These are phyloP conservation scores for Fusarium euwallaceae DNA, from an alignment of 2,329 filamentous ascomycete species.

Conservation along the genomic window DNA sequence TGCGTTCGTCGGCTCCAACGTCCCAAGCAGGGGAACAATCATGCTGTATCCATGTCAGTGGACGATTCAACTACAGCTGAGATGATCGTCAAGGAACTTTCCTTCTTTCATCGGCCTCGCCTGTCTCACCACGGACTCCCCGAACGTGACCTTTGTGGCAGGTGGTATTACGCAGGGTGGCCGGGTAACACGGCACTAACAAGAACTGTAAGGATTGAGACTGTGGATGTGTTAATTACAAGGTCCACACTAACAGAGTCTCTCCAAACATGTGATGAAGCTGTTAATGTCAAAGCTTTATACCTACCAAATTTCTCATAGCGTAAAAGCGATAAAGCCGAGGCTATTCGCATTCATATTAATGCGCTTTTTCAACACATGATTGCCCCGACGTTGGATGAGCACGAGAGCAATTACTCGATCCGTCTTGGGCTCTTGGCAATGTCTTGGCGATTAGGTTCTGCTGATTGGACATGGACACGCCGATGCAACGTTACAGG, in stretches of 20 bases:
- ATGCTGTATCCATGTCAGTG: not conserved
- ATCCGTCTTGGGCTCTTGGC: not conserved
- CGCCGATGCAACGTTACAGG: not conserved
- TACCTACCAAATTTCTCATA: not conserved
- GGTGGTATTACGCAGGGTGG: slow-evolving; percentile 23
- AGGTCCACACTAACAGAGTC: not conserved
- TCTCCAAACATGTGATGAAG: not conserved
- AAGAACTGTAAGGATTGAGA: not conserved
- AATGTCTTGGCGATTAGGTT: not conserved
- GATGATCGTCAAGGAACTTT: not conserved
- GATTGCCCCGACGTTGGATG: not conserved
- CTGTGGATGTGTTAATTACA: not conserved
- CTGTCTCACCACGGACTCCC: slow-evolving; percentile 7
- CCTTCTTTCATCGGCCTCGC: not conserved
- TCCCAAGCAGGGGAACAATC: slow-evolving; percentile 24
- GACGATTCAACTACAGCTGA: not conserved
- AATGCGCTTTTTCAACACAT: not conserved
- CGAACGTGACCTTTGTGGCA: slow-evolving; percentile 20
- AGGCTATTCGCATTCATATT: not conserved
- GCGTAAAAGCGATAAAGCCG: not conserved
- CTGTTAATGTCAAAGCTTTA: not conserved
- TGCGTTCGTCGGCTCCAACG: slow-evolving; percentile 20
- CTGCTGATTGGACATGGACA: not conserved
- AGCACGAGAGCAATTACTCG: slow-evolving; percentile 2
- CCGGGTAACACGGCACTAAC: slow-evolving; percentile 5